Evolutionary conservation across 768 basidiomycete species (phyloP).

Genomic region (Cytidiella melzeri): DNA sequence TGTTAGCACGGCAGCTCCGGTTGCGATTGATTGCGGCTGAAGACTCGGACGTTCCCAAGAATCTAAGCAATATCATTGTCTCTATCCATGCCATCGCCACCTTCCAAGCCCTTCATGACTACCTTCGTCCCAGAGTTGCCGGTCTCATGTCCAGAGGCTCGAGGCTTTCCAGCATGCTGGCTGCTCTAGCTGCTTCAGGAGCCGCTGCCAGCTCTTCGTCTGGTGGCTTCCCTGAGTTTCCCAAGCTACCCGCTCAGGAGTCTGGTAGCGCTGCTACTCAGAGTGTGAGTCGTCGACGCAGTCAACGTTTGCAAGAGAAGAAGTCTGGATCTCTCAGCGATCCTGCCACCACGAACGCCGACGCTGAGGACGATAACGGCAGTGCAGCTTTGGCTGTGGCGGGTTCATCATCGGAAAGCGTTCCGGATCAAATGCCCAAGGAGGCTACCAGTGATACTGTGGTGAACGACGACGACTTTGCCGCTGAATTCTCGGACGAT

Average conservation of each 20-base stretch:
- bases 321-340: constrained; percentile 23
- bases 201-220: constrained; percentile 48
- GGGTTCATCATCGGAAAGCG: constrained; percentile 10
- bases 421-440: neutral
- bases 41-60: constrained; percentile 82
- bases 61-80: constrained; percentile 84
- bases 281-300: constrained; percentile 58
- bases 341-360: constrained; percentile 12
- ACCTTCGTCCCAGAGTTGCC: constrained; percentile 84
- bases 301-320: constrained; percentile 78
- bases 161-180: constrained; percentile 82
- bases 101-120: constrained; percentile 95
- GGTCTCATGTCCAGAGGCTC: constrained; percentile 57
- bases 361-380: constrained; percentile 1
- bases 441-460: constrained; percentile 49
- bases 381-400: constrained; percentile 12
- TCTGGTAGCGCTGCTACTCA: constrained; percentile 21
- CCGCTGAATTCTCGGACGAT: constrained; percentile 78
- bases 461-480: constrained; percentile 53
- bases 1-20: constrained; percentile 89
- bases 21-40: constrained; percentile 87
- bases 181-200: constrained; percentile 78
- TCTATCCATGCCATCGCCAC: constrained; percentile 98
- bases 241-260: constrained; percentile 22
- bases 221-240: constrained; percentile 17